A percentile compares a stretch with the other conserved stretches of the same genome.
Conservation (phyloP, 495 filamentous ascomycete genomes). For the Thozetella sp. region DNA sequence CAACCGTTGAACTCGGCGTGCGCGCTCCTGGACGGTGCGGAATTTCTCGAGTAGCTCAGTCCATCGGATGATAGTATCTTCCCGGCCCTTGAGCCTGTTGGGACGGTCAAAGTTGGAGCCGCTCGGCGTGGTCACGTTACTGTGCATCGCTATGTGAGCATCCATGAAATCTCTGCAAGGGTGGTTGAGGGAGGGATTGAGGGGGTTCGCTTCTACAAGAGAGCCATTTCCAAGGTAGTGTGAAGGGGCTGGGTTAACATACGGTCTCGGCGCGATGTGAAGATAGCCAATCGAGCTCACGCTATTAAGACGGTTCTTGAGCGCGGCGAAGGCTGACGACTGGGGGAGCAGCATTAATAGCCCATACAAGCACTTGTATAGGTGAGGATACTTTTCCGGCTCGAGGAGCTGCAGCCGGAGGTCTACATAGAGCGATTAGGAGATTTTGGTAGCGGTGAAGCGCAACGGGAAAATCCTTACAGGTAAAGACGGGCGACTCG, state of each 20-base stretch:
- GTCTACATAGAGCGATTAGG: constrained; percentile 55
- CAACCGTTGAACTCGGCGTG: constrained; percentile 48
- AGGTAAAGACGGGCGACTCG: constrained; percentile 97
- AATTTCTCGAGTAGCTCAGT: constrained; percentile 96
- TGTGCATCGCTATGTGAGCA: constrained; percentile 26
- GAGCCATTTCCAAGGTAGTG: constrained; percentile 37
- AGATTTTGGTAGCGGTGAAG: background rate
- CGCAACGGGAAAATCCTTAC: constrained; percentile 40
- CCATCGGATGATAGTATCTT: constrained; percentile 88
- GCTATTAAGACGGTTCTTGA: constrained; percentile 96
- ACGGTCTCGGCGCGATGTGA: constrained; percentile 81
- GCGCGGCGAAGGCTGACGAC: constrained; percentile 91
- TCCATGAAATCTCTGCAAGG: constrained; percentile 17
- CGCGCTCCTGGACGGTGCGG: constrained; percentile 81
- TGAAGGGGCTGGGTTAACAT: constrained; percentile 43
- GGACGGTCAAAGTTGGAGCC: constrained; percentile 71
- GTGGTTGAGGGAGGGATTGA: constrained; percentile 22
- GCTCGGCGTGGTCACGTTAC: constrained; percentile 45
- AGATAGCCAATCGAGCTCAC: constrained; percentile 96
- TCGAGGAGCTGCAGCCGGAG: constrained; percentile 97
- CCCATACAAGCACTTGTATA: constrained; percentile 98
- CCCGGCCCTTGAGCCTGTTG: constrained; percentile 79
- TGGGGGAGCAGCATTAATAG: constrained; percentile 97
- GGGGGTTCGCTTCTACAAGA: constrained; percentile 35
- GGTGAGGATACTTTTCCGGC: constrained; percentile 90